A percentile compares a stretch with the other conserved stretches of the same genome.
Evolutionary conservation across 805 yeast genomes (phyloP).

Genomic region (Saccharomycopsis sp.): DNA sequence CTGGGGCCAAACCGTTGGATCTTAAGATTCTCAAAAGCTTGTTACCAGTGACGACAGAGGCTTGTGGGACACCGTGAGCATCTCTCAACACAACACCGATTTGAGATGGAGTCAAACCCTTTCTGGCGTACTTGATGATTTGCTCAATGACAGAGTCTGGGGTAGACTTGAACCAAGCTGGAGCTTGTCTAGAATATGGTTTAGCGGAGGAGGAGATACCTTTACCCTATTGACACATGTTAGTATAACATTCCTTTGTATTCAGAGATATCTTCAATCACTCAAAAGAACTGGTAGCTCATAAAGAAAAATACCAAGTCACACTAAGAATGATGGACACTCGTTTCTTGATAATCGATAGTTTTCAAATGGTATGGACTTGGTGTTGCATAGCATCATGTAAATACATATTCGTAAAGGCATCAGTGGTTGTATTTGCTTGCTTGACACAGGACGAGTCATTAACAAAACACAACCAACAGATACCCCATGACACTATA

Average conservation of each 20-base stretch:
- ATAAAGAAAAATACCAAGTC: too few species aligned
- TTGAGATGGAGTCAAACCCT: slow-evolving; percentile 99
- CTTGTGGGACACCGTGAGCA: slow-evolving; percentile 99
- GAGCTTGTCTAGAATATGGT: slow-evolving; percentile 98
- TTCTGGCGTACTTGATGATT: slow-evolving; percentile 98
- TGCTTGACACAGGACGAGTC: too few species aligned
- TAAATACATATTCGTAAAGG: slow-evolving; percentile 10
- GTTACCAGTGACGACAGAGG: slow-evolving; percentile 97
- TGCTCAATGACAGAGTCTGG: slow-evolving; percentile 95
- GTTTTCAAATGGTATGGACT: neutral
- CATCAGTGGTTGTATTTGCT: too few species aligned
- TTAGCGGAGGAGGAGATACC: slow-evolving; percentile 98
- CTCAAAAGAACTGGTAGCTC: too few species aligned
- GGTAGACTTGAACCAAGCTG: slow-evolving; percentile 98
- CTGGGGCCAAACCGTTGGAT: slow-evolving; percentile 99
- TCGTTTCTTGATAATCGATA: neutral
- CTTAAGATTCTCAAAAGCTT: slow-evolving; percentile 98
- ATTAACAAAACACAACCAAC: too few species aligned
- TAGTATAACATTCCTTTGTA: slow-evolving; percentile 31
- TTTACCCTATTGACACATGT: slow-evolving; percentile 68
- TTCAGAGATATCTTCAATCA: neutral
- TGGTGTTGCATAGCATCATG: slow-evolving; percentile 19
- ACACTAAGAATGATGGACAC: too few species aligned
- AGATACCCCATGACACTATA: neutral
- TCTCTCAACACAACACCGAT: slow-evolving; percentile 99